These are phyloP conservation scores for Solanum neorickii DNA, from an alignment of 257 asterid species.

Conservation along the genomic window DNA sequence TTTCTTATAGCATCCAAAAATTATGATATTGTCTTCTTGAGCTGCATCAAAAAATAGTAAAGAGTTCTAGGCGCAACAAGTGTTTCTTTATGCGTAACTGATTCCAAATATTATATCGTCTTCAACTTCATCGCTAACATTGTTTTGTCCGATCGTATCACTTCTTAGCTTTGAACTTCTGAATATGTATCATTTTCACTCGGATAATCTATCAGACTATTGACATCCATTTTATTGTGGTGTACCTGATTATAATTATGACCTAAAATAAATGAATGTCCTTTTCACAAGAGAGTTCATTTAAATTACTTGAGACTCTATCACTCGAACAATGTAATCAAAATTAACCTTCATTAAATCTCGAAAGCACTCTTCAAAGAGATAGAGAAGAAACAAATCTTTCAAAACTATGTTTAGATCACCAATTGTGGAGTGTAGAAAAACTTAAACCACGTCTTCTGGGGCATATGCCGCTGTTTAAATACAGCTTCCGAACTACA, in stretches of 20 bases:
- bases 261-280: not conserved
- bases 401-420: not conserved
- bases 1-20: too few species aligned
- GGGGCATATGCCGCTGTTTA: not conserved
- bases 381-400: not conserved
- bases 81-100: not conserved
- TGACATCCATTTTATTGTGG: not conserved
- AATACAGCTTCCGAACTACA: not conserved
- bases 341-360: not conserved
- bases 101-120: not conserved
- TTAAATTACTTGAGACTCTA: not conserved
- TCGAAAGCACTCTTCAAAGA: not conserved
- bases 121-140: not conserved
- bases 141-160: not conserved
- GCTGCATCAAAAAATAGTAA: not conserved
- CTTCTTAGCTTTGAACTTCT: not conserved
- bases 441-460: not conserved
- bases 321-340: not conserved
- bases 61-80: fast-evolving
- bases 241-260: not conserved
- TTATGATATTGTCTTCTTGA: not conserved
- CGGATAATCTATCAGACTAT: not conserved
- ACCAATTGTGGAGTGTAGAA: not conserved
- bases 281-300: not conserved
- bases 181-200: not conserved